Evolutionary conservation across 768 basidiomycete species (phyloP), one percentile per base, ranked within the genome.

Genomic region (Suillus subluteus): DNA sequence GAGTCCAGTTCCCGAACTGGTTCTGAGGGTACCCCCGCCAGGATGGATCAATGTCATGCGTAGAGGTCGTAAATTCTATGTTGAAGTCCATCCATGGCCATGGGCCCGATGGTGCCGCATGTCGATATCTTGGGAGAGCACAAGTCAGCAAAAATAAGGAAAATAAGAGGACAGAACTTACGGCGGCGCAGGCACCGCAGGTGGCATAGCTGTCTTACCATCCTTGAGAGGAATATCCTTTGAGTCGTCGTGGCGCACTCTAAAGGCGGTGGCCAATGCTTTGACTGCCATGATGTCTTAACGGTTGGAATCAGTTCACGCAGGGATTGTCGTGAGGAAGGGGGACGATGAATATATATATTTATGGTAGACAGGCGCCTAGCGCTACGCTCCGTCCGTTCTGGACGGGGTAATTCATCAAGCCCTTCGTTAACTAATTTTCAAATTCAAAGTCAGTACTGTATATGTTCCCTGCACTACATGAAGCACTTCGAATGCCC

Each of bases 1-100:
- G 55, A 3, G 75, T 80, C 79, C 78, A 80, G 48, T 79, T 79
- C 1, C 65, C 68, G 64, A 79, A 79, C 6, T 62, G 32, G 21
- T 66, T 77, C 56, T 76, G 72, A 0, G 78, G 78, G 59, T 80
- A 79, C 58, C 62, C 64, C 5, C 15, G 40, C 40, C 58, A 61
- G 5, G 40, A 21, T 13, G 6, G 0, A 21, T 61, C 58, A 6
- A 61, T 21, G 0, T 0, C 11, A 21, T 23, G 30, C 9, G 26
- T 30, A 30, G n/a, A 38, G 38, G 23, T 6, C 2, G 58, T 16
- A 32, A 26, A 3, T 3, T 35, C 65, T 15, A 30, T 32, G 26
- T 66, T 35, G 4, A 73, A 63, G 30, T 72, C 68, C 66, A 68
- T 69, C 79, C 79, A 79, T 18, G 78, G 78, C 78, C 79, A 79